Conservation (phyloP, 2,329 filamentous ascomycete genomes). For the Gnomoniopsis sp. region DNA sequence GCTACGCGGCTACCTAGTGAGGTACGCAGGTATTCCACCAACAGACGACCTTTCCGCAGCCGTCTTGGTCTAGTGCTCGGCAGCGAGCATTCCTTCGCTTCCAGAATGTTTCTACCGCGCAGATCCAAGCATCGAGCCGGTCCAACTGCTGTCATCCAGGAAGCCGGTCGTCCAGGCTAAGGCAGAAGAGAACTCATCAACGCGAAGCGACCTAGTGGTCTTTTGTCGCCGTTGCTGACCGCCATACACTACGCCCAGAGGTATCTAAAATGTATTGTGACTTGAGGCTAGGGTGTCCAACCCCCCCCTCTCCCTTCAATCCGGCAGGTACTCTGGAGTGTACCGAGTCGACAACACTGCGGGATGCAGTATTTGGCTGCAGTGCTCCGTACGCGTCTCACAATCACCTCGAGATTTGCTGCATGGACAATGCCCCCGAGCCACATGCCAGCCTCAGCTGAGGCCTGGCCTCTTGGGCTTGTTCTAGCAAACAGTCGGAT, state of each 20-base stretch:
- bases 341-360: conserved; percentile 10
- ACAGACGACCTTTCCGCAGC: background rate
- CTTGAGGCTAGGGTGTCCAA: conserved; percentile 1
- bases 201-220: background rate
- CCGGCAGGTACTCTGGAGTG: conserved; percentile 13
- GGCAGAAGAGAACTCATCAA: background rate
- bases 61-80: conserved; percentile 5
- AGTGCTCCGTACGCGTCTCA: conserved; percentile 1
- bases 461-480: background rate
- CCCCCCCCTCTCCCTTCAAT: too few species aligned
- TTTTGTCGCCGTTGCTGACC: conserved; percentile 7
- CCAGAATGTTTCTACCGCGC: background rate
- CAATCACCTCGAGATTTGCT: conserved; percentile 9
- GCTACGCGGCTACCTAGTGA: too few species aligned
- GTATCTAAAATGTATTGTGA: conserved; percentile 1
- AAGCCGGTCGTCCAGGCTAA: background rate
- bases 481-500: conserved; percentile 2
- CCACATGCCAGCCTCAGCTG: conserved; percentile 3
- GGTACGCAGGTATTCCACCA: background rate
- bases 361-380: conserved; percentile 9
- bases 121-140: background rate
- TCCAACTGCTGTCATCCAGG: background rate
- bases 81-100: background rate
- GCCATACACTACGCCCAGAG: background rate
- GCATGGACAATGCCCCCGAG: conserved; percentile 1